Evolutionary conservation across 495 filamentous ascomycete species (phyloP), one percentile per base, ranked within the genome.

Genomic region (Hypoxylon intermedium): DNA sequence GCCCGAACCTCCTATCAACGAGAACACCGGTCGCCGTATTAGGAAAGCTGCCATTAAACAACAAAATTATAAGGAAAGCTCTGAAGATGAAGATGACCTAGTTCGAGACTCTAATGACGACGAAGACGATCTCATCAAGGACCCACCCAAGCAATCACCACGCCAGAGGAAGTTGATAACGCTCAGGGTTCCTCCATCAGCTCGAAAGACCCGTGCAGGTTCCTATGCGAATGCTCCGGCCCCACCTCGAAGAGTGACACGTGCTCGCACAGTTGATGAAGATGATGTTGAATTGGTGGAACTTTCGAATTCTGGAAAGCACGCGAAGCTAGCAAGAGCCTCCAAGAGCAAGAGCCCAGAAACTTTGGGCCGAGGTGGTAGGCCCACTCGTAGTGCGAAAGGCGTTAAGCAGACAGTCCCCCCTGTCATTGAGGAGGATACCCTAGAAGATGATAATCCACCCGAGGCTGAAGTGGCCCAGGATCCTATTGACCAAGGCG

Each of bases 301-400:
- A 48, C 76, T 96, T 26, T 87, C 90, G 0, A 87, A 86, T 65
- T 95, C 91, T 2, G 92, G 92, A 9, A 84, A 80, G 64, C 90
- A 95, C 69, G 83, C 86, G 11, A 76, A 86, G 23, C 76, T 81
- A 23, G 84, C 82, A 11, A 53, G 73, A 37, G 65, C 52, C 21
- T 75, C 77, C 6, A 68, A 68, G 34, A 91, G 89, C 9, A 79
- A 71, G 33, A 91, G 84, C 58, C 92, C 91, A 1, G 89, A 92
- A 60, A 64, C 77, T 24, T 69, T 79, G 43, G 51, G 69, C 21
- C 72, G 72, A 18, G 41, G 50, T 11, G 61, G 54, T 15, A 80
- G 86, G 52, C 75, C 79, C 1, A 85, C 79, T 18, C 80, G 86
- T 34, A 85, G 83, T 34, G 74, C 73, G 9, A 92, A 91, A 69